phyloP scores from a whole-genome alignment of 2,329 filamentous ascomycete genomes.

The Pseudogymnoascus pannorum region DNA sequence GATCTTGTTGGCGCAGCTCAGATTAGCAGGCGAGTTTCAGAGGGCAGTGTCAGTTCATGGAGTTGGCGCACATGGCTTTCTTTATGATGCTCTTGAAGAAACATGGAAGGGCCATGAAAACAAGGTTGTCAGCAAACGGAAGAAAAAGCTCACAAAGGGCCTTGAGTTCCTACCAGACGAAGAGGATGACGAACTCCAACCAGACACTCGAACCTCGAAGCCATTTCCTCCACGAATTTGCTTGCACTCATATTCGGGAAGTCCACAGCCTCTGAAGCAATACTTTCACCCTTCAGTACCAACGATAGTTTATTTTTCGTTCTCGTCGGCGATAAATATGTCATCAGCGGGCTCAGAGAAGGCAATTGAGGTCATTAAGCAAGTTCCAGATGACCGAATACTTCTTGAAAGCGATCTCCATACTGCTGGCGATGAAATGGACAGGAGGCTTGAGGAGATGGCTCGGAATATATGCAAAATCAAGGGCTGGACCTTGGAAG shows the following conservation, averaged over 20 bases:
- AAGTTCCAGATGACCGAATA: conserved; percentile 69
- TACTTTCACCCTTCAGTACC: conserved; percentile 70
- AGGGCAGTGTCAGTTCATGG: conserved; percentile 73
- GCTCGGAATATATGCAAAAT: conserved; percentile 68
- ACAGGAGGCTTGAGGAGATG: conserved; percentile 65
- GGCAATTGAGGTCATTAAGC: conserved; percentile 55
- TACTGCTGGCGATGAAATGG: conserved; percentile 73
- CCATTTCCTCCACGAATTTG: conserved; percentile 85
- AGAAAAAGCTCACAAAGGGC: conserved; percentile 44
- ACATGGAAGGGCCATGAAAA: conserved; percentile 67
- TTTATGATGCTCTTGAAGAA: conserved; percentile 57
- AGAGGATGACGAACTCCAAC: conserved; percentile 30
- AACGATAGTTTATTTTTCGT: conserved; percentile 75
- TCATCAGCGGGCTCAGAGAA: conserved; percentile 41
- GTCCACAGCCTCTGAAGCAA: conserved; percentile 65
- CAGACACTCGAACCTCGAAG: conserved; percentile 33
- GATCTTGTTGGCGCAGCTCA: conserved; percentile 61
- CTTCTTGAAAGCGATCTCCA: conserved; percentile 90
- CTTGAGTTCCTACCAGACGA: conserved; percentile 24
- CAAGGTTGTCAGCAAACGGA: conserved; percentile 50
- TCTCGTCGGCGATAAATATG: conserved; percentile 78
- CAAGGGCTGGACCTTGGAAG: conserved; percentile 68
- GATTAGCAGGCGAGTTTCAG: conserved; percentile 62
- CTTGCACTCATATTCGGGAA: conserved; percentile 86
- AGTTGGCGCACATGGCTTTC: conserved; percentile 44